Evolutionary conservation across 768 basidiomycete species (phyloP).

Genomic region (Suillus discolor): DNA sequence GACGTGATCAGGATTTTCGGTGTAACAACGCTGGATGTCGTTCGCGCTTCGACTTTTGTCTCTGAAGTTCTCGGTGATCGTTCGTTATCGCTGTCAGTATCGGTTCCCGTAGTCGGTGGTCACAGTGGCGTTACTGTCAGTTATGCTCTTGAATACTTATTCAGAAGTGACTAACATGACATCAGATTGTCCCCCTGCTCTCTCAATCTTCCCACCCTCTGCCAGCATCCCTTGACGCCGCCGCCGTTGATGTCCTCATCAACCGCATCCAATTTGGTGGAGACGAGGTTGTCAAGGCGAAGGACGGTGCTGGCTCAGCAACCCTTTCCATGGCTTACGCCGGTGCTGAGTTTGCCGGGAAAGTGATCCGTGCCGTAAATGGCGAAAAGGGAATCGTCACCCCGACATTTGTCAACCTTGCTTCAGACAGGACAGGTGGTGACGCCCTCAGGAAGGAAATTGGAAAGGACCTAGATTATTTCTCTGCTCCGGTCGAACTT

Average conservation of each 20-base stretch:
- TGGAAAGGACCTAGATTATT: slow-evolving; percentile 77
- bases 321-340: slow-evolving; percentile 98
- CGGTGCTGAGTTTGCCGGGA: slow-evolving; percentile 85
- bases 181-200: slow-evolving; percentile 88
- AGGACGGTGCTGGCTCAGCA: slow-evolving; percentile 88
- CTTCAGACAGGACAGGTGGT: slow-evolving; percentile 69
- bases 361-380: slow-evolving; percentile 80
- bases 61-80: slow-evolving; percentile 73
- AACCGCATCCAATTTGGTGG: slow-evolving; percentile 94
- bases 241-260: slow-evolving; percentile 59
- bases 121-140: slow-evolving; percentile 90
- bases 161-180: slow-evolving; percentile 13
- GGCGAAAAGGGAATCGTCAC: slow-evolving; percentile 88
- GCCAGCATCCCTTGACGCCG: slow-evolving; percentile 53
- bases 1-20: slow-evolving; percentile 75
- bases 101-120: slow-evolving; percentile 92
- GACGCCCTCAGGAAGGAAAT: slow-evolving; percentile 80
- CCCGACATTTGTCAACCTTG: slow-evolving; percentile 83
- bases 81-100: slow-evolving; percentile 58
- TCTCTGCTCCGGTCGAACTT: slow-evolving; percentile 87
- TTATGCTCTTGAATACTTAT: slow-evolving; percentile 1
- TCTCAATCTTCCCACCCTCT: slow-evolving; percentile 86
- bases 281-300: slow-evolving; percentile 98
- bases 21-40: slow-evolving; percentile 97
- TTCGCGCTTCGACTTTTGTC: slow-evolving; percentile 97